Base-by-base conservation (phyloP, 306 rosid species). In the Alnus rubra region DNA sequence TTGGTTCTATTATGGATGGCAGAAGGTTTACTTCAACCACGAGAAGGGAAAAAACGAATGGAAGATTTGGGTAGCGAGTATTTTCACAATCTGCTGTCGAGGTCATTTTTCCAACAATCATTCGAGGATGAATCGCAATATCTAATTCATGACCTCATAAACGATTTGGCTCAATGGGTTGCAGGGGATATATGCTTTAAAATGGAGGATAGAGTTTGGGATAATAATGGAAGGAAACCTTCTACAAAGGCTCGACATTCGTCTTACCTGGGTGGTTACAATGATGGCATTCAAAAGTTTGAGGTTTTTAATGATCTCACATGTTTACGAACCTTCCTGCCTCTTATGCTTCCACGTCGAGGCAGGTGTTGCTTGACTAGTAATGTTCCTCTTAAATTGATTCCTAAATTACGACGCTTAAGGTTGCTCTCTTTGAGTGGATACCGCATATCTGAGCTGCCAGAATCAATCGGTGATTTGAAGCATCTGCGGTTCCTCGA, bases 311-410 rank as follows among this genome's bases (percentile, higher is more conserved):
- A 7, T 0, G 16, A 62, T 28, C 18, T 28, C 12, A 31, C 7
- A 13, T 2, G 89, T 94, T 42, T 94, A 81, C 78, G 98, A 92
- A 48, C 97, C 97, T 71, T 92, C 39, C 80, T 94, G 1, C 45
- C 45, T 1, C 18, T 63, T 30, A 5, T 6, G 14, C 45, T 4
- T 42, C 5, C 45, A 42, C 0, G 5, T 42, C 1, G 1, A 42
- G 8, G 45, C 7, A 0, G 0, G 6, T 42, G 7, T 42, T 5
- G 0, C 45, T 42, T 42, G 45, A 42, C 45, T 42, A 42, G 45
- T 0, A 4, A 53, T 4, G 31, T 54, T 42, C 7, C 45, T 19
- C 0, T 1, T 44, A 7, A 45, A 0, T 0, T 44, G 0, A 9
- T 78, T 7, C 56, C 69, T 5, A 45, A 54, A 0, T 39, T 69